phyloP scores from a whole-genome alignment of 2,329 filamentous ascomycete genomes.

The Epichloe typhina region DNA sequence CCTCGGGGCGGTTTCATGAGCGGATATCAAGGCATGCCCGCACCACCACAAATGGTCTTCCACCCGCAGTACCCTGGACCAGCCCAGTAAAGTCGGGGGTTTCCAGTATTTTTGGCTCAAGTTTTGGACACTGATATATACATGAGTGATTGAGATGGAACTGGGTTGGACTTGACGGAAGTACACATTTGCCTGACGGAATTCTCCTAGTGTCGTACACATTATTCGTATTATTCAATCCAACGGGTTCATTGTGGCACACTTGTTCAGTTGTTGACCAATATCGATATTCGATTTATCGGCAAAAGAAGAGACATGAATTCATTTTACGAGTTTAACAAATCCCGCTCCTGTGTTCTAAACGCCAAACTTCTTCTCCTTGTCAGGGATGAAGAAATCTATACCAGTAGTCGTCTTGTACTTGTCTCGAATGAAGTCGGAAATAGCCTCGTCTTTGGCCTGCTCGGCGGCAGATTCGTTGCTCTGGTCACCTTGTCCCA shows the following conservation, averaged over 20 bases:
- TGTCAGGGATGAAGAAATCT: conserved; percentile 59
- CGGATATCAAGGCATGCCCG: neutral
- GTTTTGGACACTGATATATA: neutral
- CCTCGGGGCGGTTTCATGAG: neutral
- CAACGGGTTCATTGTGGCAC: no score
- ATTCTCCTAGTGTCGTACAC: no score
- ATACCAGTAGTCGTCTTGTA: conserved; percentile 58
- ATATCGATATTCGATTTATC: no score
- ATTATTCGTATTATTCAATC: no score
- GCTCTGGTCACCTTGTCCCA: conserved; percentile 56
- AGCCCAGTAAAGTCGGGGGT: neutral
- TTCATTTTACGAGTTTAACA: neutral
- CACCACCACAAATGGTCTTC: neutral
- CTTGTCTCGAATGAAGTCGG: conserved; percentile 54
- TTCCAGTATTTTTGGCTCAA: neutral
- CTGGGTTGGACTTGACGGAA: neutral
- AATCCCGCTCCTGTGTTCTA: neutral
- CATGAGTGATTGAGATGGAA: neutral
- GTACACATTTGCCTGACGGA: no score
- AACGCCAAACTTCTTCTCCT: conserved; percentile 32
- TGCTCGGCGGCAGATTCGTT: conserved; percentile 66
- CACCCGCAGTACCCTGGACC: neutral
- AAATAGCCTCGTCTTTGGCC: conserved; percentile 70
- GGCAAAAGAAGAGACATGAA: no score
- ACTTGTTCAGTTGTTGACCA: no score